Percentiles rank a stretch among this genome's conserved stretches.
Conservation (phyloP, 139 green algal species). For the Tetradesmus lagerheimii region DNA sequence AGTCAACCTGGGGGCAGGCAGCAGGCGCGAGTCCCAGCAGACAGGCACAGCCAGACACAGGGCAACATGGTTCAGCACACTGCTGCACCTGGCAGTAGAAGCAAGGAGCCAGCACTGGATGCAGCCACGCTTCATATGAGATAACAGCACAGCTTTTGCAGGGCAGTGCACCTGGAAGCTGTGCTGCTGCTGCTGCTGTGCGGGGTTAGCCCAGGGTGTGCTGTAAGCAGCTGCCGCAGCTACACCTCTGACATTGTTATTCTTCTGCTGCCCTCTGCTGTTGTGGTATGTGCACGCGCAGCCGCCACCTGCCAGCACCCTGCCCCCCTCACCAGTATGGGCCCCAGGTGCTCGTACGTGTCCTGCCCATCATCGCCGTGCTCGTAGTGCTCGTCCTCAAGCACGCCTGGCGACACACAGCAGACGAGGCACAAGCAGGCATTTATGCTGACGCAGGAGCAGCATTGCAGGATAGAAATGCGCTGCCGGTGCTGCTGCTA, state of each 20-base stretch:
- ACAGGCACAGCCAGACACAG: not conserved
- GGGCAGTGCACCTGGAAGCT: no score
- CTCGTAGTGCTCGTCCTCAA: constrained; percentile 78
- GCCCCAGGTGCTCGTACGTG: constrained; percentile 65
- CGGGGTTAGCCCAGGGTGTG: no score
- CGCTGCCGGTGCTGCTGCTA: not conserved
- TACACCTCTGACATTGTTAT: not conserved
- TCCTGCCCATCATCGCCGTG: constrained; percentile 65
- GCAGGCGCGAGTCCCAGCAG: not conserved
- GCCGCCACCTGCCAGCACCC: not conserved
- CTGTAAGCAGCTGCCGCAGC: no score
- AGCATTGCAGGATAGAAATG: not conserved
- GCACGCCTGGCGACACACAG: constrained; percentile 36
- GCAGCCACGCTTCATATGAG: not conserved
- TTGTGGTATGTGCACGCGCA: not conserved
- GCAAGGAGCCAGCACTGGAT: not conserved
- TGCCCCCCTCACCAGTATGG: constrained; percentile 65
- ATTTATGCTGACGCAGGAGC: not conserved
- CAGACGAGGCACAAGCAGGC: not conserved
- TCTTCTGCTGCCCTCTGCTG: constrained; percentile 14
- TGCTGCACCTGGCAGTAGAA: no score
- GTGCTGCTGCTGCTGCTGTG: no score
- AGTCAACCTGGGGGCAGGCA: constrained; percentile 57
- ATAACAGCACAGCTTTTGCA: no score
- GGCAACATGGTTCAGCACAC: no score